Conservation (phyloP, 2,329 filamentous ascomycete genomes). For the Cylindrodendrum hubeiense region DNA sequence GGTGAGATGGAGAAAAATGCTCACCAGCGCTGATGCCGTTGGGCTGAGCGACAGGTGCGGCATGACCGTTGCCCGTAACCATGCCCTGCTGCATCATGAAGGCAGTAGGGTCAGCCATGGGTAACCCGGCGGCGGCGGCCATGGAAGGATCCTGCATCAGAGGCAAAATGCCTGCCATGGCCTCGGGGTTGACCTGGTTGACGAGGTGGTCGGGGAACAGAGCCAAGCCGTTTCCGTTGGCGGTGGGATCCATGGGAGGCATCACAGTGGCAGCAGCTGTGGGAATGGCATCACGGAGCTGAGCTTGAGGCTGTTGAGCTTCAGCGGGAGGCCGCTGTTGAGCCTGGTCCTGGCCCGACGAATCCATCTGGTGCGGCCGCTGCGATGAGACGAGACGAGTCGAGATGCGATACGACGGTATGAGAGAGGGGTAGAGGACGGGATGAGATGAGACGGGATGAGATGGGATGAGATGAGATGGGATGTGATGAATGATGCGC, state of each 20-base stretch:
- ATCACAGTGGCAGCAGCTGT: slow-evolving; percentile 19
- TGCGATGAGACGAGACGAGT: neutral
- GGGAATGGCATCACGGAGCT: slow-evolving; percentile 27
- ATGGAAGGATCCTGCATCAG: slow-evolving; percentile 44
- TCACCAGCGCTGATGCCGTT: slow-evolving; percentile 52
- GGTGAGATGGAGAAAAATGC: slow-evolving; percentile 9
- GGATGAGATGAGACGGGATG: neutral
- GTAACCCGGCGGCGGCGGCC: slow-evolving; percentile 40
- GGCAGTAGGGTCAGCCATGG: slow-evolving; percentile 41
- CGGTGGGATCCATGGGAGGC: slow-evolving; percentile 22
- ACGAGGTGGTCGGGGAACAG: slow-evolving; percentile 38
- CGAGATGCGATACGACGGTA: neutral
- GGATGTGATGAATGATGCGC: neutral
- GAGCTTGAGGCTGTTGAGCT: slow-evolving; percentile 32
- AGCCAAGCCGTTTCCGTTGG: slow-evolving; percentile 33
- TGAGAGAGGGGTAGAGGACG: neutral
- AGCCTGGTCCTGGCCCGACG: slow-evolving; percentile 34
- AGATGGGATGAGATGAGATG: neutral
- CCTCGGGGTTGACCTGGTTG: slow-evolving; percentile 38
- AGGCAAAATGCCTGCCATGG: slow-evolving; percentile 41
- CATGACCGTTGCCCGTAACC: slow-evolving; percentile 47
- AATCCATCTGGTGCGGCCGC: slow-evolving; percentile 30
- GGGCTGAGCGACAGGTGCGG: slow-evolving; percentile 33
- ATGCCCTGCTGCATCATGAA: slow-evolving; percentile 48
- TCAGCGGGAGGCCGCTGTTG: slow-evolving; percentile 31